phyloP scores from a whole-genome alignment of 2,329 filamentous ascomycete genomes.

The Macroventuria anomochaeta region DNA sequence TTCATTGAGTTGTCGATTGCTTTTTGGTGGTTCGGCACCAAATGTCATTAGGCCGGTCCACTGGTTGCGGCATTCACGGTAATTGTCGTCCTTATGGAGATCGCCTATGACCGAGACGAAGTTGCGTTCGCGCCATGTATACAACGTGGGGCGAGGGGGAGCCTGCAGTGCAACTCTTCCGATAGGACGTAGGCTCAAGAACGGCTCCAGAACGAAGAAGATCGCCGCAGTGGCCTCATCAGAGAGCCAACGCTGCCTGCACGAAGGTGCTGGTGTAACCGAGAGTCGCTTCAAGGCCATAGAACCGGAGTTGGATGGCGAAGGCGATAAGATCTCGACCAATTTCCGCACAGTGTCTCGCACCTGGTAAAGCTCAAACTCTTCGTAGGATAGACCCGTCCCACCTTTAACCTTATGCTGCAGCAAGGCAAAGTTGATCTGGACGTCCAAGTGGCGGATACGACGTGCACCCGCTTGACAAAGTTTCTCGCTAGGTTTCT shows the following conservation, averaged over 20 bases:
- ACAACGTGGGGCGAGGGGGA: neutral
- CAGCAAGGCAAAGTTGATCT: neutral
- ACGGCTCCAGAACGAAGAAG: constrained; percentile 17
- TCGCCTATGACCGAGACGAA: neutral
- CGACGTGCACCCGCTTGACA: constrained; percentile 3
- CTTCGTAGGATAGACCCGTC: neutral
- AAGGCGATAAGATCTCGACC: neutral
- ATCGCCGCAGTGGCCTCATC: constrained; percentile 13
- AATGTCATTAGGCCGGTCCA: too few species aligned
- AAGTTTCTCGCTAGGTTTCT: neutral
- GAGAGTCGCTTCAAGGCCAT: neutral
- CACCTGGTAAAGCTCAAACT: constrained; percentile 11
- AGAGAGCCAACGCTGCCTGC: neutral
- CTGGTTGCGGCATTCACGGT: neutral
- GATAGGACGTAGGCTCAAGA: constrained; percentile 6
- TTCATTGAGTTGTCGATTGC: neutral
- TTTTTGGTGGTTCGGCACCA: neutral
- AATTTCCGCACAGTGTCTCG: constrained; percentile 16
- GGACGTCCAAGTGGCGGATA: constrained; percentile 7
- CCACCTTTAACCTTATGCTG: neutral
- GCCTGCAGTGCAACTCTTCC: neutral
- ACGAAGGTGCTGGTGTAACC: neutral
- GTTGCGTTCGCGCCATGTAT: neutral
- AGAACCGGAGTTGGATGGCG: neutral
- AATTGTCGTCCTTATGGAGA: neutral